Conservation (phyloP, 352 stramenopile genomes). For the Blastocystis hominis region DNA sequence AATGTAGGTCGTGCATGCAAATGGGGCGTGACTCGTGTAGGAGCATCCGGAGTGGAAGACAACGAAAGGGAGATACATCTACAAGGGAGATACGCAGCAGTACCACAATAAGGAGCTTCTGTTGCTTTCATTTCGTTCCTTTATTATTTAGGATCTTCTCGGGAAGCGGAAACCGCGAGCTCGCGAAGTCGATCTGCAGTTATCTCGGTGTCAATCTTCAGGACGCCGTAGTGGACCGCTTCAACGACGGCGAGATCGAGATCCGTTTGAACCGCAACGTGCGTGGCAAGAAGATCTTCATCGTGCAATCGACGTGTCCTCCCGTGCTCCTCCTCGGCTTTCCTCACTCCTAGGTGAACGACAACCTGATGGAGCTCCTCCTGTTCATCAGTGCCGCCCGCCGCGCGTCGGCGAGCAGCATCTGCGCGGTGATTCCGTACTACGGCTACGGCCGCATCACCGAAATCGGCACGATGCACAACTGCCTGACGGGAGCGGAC, state of each 20-base stretch:
- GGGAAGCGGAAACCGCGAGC: constrained; percentile 57
- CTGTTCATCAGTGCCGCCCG: constrained; percentile 67
- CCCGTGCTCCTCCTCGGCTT: constrained; percentile 28
- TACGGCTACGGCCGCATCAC: constrained; percentile 69
- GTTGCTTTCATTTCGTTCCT: not conserved
- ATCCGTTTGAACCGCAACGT: constrained; percentile 62
- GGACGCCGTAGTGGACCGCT: constrained; percentile 33
- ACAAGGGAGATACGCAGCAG: constrained; percentile 19
- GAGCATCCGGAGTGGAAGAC: constrained; percentile 21
- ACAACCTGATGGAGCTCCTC: constrained; percentile 73
- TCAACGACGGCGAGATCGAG: constrained; percentile 59
- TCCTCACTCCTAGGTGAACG: constrained; percentile 60
- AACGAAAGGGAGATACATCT: constrained; percentile 3
- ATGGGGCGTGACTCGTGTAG: not conserved
- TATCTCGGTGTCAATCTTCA: constrained; percentile 58
- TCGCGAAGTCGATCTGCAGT: constrained; percentile 57
- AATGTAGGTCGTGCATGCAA: not conserved
- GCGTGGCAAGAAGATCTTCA: constrained; percentile 62
- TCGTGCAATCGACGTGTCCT: constrained; percentile 61
- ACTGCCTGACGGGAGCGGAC: constrained; percentile 65
- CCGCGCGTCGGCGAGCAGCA: constrained; percentile 67
- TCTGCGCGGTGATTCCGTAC: constrained; percentile 76
- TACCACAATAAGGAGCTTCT: constrained; percentile 53
- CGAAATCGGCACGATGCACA: constrained; percentile 37
- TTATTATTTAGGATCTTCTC: constrained; percentile 55